Evolutionary conservation across 345 rosid genomes (phyloP).

Genomic region (Kandelia obovata): DNA sequence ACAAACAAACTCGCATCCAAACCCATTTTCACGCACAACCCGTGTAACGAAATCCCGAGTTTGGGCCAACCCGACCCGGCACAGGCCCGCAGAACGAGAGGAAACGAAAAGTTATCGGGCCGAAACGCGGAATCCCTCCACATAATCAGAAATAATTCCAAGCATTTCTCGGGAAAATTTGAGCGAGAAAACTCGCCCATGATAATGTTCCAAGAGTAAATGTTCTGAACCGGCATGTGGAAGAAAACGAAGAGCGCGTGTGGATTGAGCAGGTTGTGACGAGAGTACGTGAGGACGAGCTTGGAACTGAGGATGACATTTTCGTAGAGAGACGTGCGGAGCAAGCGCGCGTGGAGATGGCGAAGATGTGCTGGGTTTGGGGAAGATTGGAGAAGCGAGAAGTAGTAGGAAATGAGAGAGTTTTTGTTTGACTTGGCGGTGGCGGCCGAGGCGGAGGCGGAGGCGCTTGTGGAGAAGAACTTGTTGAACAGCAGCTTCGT

Average conservation of each 20-base stretch:
- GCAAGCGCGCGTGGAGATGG: constrained; percentile 58
- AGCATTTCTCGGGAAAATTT: constrained; percentile 26
- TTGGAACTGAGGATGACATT: constrained; percentile 51
- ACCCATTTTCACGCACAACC: constrained; percentile 47
- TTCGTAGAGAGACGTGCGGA: constrained; percentile 43
- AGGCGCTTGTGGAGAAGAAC: too few relatives aligned
- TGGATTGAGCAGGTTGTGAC: constrained; percentile 36
- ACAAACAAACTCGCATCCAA: constrained; percentile 42
- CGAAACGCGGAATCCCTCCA: constrained; percentile 31
- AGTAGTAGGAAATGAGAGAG: constrained; percentile 27
- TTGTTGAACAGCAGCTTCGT: too few relatives aligned
- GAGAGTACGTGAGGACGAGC: constrained; percentile 52
- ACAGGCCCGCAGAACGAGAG: constrained; percentile 58
- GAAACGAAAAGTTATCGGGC: constrained; percentile 58
- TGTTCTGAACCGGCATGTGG: constrained; percentile 56
- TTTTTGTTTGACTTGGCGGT: not conserved
- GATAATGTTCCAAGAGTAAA: constrained; percentile 66
- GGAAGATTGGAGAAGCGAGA: constrained; percentile 47
- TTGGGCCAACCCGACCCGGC: constrained; percentile 26
- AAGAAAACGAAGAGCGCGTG: constrained; percentile 48
- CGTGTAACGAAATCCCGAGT: constrained; percentile 39
- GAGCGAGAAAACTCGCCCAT: constrained; percentile 65
- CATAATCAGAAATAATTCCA: constrained; percentile 48
- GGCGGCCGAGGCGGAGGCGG: too few relatives aligned
- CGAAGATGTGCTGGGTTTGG: constrained; percentile 43